phyloP scores from a whole-genome alignment of 2,329 filamentous ascomycete genomes.

The Cladosporium sp. region DNA sequence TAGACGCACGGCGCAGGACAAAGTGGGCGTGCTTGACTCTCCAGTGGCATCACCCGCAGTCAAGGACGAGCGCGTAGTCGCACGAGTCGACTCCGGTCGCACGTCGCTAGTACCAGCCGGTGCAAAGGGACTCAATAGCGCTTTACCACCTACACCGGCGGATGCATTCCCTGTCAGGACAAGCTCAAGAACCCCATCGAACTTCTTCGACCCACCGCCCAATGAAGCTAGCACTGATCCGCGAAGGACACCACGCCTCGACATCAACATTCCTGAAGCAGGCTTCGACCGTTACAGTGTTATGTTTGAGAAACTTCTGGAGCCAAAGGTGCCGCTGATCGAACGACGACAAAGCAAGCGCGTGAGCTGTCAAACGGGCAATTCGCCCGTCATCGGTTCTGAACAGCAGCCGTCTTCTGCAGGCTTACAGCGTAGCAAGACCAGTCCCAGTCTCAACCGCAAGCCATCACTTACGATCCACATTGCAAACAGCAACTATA shows the following conservation, averaged over 20 bases:
- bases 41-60: slow-evolving; percentile 12
- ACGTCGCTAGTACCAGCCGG: background rate
- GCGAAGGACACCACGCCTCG: slow-evolving; percentile 49
- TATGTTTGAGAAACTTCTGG: slow-evolving; percentile 82
- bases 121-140: slow-evolving; percentile 3
- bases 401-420: background rate
- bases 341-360: slow-evolving; percentile 36
- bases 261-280: slow-evolving; percentile 78
- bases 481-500: slow-evolving; percentile 24
- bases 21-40: slow-evolving; percentile 18
- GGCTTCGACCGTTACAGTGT: slow-evolving; percentile 87
- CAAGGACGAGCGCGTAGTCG: background rate
- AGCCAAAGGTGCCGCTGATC: slow-evolving; percentile 39
- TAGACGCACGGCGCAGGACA: background rate
- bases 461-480: slow-evolving; percentile 30
- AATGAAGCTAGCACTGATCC: background rate
- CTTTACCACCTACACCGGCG: background rate
- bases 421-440: slow-evolving; percentile 10
- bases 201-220: background rate
- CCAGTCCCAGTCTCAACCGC: slow-evolving; percentile 32
- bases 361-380: background rate
- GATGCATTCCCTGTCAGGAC: slow-evolving; percentile 9
- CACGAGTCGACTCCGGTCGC: slow-evolving; percentile 12
- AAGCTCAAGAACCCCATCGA: slow-evolving; percentile 4
- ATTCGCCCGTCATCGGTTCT: background rate